Evolutionary conservation across 2,329 filamentous ascomycete genomes (phyloP), one percentile per base, ranked within the genome.

Genomic region (Xylariaceae sp.): DNA sequence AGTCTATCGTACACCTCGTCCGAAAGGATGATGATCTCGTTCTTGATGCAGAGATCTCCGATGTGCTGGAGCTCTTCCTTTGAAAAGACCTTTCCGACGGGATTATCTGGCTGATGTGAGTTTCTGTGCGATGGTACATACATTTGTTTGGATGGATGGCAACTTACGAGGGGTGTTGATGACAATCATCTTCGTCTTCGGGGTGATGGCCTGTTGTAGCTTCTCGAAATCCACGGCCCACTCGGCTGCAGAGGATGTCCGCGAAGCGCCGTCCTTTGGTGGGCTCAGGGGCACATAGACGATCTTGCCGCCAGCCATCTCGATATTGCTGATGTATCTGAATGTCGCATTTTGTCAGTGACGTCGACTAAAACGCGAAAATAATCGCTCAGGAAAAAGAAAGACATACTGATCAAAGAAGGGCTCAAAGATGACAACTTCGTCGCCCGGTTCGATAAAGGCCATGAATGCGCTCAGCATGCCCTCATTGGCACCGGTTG

Each of bases 391-490:
- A 13, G 9, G 2, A 14, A 8, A n/a, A 7, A 29, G n/a, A 2
- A 28, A 8, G 37, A 56, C 71, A 59, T 61, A 86, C 81, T 98
- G 92, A 65, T 98, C 92, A 61, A 97, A 98, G 68, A 96, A 98
- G 9, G 92, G 92, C 68, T 98, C 92, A 61, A 98, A 96, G 40
- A 98, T 77, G 51, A 98, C 96, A 50, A 96, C 92, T 64, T 98
- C 92, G 59, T 98, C 92, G 9, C 88, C 92, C 1, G 78, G 76
- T 64, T 98, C 92, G 42, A 98, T 81, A 54, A 98, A 98, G 3
- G 78, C 92, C 92, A 98, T 97, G 59, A 98, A 97, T 0, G 89
- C 92, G 59, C 86, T 90, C 50, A 98, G 72, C 88, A 97, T 97
- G 55, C 87, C 78, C 66, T 94, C 86, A 56, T 94, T 94, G 28